Evolutionary conservation across 495 filamentous ascomycete species (phyloP), one percentile per base, ranked within the genome.

Genomic region (Cairneyella variabilis): DNA sequence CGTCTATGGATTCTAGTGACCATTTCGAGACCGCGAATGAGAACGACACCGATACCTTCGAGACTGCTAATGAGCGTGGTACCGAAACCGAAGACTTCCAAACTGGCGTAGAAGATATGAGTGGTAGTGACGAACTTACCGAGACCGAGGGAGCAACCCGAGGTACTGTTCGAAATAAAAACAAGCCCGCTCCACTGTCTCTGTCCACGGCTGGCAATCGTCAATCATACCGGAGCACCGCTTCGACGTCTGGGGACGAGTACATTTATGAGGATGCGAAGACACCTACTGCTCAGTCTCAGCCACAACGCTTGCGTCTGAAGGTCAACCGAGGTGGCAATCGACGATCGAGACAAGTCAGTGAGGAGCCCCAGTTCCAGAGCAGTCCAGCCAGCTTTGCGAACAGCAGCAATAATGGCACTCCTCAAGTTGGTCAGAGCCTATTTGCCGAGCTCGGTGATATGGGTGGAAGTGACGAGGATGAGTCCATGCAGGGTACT

Each of bases 11-110:
- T 23, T 56, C 60, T n/a, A 70, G 58, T 37, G 89, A 95, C 57
- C 79, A 80, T 12, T 95, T 93, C 58, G 89, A 95, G 51, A 95
- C 89, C 20, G 89, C 89, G 23, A 88, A 87, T 52, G 91, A 95
- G 60, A 41, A 48, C 14, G 83, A 83, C 12, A 86, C 88, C 53
- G 84, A 88, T 17, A 57, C 53, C 11, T 96, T 95, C 56, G 90
- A 95, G 67, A 89, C 86, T 12, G 89, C 90, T 2, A 85, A 90
- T 56, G 90, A 95, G 69, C 79, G 80, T 2, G 88, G 74, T 30
- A 90, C 86, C 4, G 91, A 96, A 69, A 96, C 89, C 26, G 93
- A 97, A 53, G 89, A 90, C 41, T 96, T 96, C 81, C 87, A 95
- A 66, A 97, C 93, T 12, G 90, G 89, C 20, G 76, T 82, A 17